These are phyloP conservation scores for Hypholoma sublateritium DNA, from an alignment of 768 basidiomycete species.

Conservation along the genomic window DNA sequence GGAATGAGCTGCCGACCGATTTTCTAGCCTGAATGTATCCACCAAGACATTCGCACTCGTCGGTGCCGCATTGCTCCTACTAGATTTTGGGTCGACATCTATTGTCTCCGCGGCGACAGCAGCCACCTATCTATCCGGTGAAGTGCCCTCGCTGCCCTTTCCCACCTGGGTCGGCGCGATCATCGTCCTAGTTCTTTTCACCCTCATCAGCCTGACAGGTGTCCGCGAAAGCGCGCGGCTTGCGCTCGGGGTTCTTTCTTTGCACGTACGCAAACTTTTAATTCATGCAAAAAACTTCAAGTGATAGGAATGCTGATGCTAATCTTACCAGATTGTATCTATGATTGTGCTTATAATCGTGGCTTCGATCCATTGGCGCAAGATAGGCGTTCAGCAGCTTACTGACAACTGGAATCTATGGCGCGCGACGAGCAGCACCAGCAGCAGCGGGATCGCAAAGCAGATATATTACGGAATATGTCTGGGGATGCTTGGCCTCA, in stretches of 20 bases:
- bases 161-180: slow-evolving; percentile 50
- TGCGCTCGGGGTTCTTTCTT: slow-evolving; percentile 52
- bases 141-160: slow-evolving; percentile 54
- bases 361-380: slow-evolving; percentile 50
- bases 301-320: neutral
- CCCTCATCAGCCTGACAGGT: slow-evolving; percentile 53
- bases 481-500: slow-evolving; percentile 69
- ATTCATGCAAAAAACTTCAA: neutral
- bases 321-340: slow-evolving; percentile 43
- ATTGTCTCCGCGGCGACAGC: slow-evolving; percentile 78
- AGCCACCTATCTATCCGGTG: slow-evolving; percentile 62
- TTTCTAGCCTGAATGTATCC: slow-evolving; percentile 57
- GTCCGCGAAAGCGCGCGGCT: slow-evolving; percentile 63
- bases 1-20: neutral
- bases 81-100: slow-evolving; percentile 69
- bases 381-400: slow-evolving; percentile 46
- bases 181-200: slow-evolving; percentile 55
- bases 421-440: slow-evolving; percentile 29
- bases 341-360: slow-evolving; percentile 56
- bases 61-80: slow-evolving; percentile 65
- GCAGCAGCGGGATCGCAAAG: slow-evolving; percentile 29
- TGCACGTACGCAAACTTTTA: slow-evolving; percentile 50
- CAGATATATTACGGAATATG: slow-evolving; percentile 69
- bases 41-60: slow-evolving; percentile 61
- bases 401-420: slow-evolving; percentile 51